Conservation (phyloP, 2,329 filamentous ascomycete genomes). For the Colletotrichum cordylinicola region DNA sequence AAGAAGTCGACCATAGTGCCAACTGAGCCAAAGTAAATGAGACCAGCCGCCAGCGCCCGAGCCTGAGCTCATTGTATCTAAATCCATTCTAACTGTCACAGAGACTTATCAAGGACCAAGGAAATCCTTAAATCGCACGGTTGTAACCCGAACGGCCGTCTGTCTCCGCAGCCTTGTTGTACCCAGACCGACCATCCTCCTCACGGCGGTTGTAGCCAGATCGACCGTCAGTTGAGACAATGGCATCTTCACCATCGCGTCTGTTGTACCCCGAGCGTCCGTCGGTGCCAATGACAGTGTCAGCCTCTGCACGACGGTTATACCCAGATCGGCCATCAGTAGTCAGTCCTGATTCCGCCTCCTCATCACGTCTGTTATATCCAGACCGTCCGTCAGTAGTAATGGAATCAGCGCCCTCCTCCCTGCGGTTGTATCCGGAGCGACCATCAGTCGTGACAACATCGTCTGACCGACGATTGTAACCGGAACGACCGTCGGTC, state of each 20-base stretch:
- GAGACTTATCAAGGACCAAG: fast-evolving
- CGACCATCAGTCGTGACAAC: neutral
- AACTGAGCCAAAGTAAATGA: neutral
- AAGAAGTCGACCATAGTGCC: neutral
- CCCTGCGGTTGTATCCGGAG: neutral
- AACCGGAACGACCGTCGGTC: neutral
- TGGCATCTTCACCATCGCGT: neutral
- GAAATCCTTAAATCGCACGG: neutral
- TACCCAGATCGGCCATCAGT: neutral
- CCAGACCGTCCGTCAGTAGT: neutral
- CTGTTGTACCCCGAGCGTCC: neutral
- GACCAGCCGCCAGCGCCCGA: neutral
- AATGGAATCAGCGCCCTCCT: neutral
- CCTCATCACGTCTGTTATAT: neutral
- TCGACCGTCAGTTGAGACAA: neutral
- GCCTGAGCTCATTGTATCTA: neutral
- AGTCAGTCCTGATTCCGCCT: neutral
- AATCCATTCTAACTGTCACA: neutral
- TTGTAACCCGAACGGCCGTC: neutral
- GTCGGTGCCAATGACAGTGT: neutral
- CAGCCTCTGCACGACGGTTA: neutral
- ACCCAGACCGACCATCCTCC: neutral
- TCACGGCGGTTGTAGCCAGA: neutral
- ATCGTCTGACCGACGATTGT: neutral
- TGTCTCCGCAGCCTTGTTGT: neutral